These are phyloP conservation scores for Macrolepiota fuliginosa DNA, from an alignment of 768 basidiomycete species.

Conservation along the genomic window DNA sequence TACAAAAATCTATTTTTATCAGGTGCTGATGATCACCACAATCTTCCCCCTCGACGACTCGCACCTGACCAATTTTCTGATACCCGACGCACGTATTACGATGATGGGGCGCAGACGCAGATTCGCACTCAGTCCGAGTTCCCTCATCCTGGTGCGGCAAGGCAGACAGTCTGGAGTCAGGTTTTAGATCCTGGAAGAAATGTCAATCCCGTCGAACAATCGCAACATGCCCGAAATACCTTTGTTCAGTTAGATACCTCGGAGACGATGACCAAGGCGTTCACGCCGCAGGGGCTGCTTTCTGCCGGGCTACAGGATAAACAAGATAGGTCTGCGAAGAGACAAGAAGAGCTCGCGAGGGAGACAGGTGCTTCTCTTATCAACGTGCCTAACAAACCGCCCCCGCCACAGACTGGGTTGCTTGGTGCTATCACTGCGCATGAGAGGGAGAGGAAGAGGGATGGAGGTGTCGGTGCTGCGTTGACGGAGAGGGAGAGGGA, in stretches of 20 bases:
- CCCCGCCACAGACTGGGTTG: constrained; percentile 91
- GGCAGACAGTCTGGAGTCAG: constrained; percentile 85
- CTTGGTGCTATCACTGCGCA: constrained; percentile 96
- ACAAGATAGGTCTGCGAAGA: constrained; percentile 92
- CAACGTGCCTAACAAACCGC: constrained; percentile 94
- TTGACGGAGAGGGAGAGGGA: constrained; percentile 96
- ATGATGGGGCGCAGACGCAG: constrained; percentile 47
- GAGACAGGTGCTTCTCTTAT: constrained; percentile 90
- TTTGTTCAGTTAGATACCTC: constrained; percentile 74
- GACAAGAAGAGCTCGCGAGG: constrained; percentile 90
- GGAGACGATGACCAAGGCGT: constrained; percentile 86
- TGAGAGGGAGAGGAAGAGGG: constrained; percentile 90
- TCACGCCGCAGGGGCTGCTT: constrained; percentile 90
- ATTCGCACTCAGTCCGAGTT: constrained; percentile 55
- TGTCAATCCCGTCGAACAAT: constrained; percentile 38
- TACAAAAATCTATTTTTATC: constrained; percentile 9
- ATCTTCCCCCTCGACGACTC: constrained; percentile 41
- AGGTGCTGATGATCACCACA: constrained; percentile 47
- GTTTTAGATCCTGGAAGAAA: constrained; percentile 62
- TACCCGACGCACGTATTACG: constrained; percentile 54
- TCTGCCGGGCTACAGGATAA: constrained; percentile 95
- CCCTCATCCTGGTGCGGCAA: constrained; percentile 49
- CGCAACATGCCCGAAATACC: constrained; percentile 46
- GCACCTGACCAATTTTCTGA: constrained; percentile 54
- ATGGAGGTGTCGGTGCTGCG: constrained; percentile 92